Evolutionary conservation across 2,329 filamentous ascomycete species (phyloP).

Genomic region (Tolypocladium inflatum): DNA sequence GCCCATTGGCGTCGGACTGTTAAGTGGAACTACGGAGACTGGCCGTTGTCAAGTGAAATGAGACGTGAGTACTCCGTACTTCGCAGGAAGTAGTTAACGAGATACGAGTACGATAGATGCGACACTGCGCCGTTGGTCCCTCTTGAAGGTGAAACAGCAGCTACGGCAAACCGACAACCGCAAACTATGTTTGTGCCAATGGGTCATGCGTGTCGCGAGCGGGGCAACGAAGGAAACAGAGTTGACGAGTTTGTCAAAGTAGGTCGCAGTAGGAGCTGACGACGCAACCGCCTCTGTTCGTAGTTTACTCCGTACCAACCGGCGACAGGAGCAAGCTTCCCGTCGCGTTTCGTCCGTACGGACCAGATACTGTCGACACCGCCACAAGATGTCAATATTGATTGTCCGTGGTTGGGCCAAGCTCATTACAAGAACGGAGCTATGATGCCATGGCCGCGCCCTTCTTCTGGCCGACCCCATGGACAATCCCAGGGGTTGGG

Average conservation of each 20-base stretch:
- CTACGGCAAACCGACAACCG: background rate
- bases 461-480: background rate
- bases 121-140: background rate
- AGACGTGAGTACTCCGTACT: too few relatives aligned
- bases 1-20: background rate
- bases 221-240: background rate
- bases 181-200: background rate
- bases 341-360: background rate
- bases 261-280: background rate
- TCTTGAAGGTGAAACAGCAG: background rate
- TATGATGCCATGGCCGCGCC: background rate
- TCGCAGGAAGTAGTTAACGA: too few relatives aligned
- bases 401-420: background rate
- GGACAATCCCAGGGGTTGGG: background rate
- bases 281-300: background rate
- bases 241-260: too few relatives aligned
- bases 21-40: background rate
- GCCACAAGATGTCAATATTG: background rate
- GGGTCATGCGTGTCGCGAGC: background rate
- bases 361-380: background rate
- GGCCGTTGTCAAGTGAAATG: background rate
- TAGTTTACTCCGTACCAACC: background rate
- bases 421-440: background rate
- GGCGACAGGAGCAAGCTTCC: background rate
- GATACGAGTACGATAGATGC: too few relatives aligned